These are phyloP conservation scores for Penicillium bialowiezense DNA, from an alignment of 495 filamentous ascomycete species.

Conservation along the genomic window DNA sequence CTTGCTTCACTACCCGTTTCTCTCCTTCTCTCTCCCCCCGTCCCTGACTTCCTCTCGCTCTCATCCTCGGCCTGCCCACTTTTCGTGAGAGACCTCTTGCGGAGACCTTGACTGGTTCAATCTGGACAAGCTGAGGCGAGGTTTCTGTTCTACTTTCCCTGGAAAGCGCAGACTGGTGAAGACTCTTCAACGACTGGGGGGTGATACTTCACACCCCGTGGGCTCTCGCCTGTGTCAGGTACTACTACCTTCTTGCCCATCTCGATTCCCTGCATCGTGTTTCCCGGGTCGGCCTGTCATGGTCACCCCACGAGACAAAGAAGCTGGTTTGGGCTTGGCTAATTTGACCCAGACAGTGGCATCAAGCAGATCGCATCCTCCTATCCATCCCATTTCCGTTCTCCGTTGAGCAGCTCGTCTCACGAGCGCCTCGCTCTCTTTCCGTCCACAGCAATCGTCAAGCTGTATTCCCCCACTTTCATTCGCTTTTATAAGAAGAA, in stretches of 20 bases:
- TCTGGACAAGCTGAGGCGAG: conserved; percentile 39
- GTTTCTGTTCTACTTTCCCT: conserved; percentile 19
- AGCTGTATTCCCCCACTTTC: conserved; percentile 65
- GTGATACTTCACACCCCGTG: conserved; percentile 15
- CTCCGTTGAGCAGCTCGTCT: conserved; percentile 4
- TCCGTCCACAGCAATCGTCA: conserved; percentile 43
- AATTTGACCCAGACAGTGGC: conserved; percentile 6
- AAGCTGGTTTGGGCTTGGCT: conserved; percentile 3
- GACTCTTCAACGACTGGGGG: conserved; percentile 26
- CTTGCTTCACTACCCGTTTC: conserved; percentile 11
- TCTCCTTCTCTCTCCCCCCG: conserved; percentile 14
- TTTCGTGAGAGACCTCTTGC: conserved; percentile 40
- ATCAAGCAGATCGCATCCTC: conserved; percentile 1
- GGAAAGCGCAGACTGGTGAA: conserved; percentile 30
- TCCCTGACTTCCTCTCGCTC: conserved; percentile 17
- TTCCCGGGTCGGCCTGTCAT: conserved; percentile 1
- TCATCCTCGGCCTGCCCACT: conserved; percentile 35
- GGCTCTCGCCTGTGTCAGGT: conserved; percentile 34
- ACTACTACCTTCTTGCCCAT: conserved; percentile 19
- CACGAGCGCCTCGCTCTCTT: conserved; percentile 5
- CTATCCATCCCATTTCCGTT: background rate
- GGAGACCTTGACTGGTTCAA: conserved; percentile 52
- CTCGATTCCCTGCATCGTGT: conserved; percentile 8
- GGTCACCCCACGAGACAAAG: conserved; percentile 3
- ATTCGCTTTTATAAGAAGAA: conserved; percentile 48